Evolutionary conservation across 208 protist genomes (phyloP).

Genomic region (Lotmaria passim): DNA sequence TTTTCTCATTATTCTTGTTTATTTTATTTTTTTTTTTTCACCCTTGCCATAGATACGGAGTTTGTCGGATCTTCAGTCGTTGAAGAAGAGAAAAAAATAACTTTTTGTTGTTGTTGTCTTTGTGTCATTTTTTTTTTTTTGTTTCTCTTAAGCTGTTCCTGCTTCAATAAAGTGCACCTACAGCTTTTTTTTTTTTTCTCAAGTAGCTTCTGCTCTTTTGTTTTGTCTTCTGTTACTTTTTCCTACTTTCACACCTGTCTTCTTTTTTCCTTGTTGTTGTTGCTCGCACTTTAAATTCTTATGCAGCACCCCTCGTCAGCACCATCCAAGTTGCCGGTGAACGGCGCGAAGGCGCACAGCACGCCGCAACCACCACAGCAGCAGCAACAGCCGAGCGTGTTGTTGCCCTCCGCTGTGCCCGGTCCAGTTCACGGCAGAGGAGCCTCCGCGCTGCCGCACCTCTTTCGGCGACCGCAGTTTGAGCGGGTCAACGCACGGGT

Average conservation of each 20-base stretch:
- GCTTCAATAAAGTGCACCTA: too few relatives aligned
- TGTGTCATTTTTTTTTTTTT: conserved; percentile 16
- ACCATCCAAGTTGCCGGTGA: not conserved
- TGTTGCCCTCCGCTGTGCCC: not conserved
- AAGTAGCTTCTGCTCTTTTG: not conserved
- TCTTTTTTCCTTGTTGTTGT: conserved; percentile 6
- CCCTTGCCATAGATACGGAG: too few relatives aligned
- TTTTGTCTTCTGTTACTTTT: conserved; percentile 5
- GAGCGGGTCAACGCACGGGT: conserved; percentile 6
- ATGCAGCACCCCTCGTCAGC: not conserved
- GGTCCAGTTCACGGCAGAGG: not conserved
- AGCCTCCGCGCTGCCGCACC: not conserved
- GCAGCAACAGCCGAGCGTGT: not conserved
- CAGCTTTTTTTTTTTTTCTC: not conserved
- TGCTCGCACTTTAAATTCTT: not conserved
- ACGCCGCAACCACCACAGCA: conserved; percentile 1
- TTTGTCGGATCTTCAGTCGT: too few relatives aligned
- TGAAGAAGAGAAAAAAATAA: too few relatives aligned
- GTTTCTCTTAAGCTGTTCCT: conserved; percentile 7
- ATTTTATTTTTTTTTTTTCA: too few relatives aligned
- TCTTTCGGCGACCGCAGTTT: conserved; percentile 4
- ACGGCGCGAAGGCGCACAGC: not conserved
- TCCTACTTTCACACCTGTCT: not conserved
- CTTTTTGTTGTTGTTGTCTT: too few relatives aligned
- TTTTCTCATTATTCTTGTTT: too few relatives aligned